Percentiles rank a stretch among this genome's conserved stretches.
Conservation (phyloP, 2,329 filamentous ascomycete species). For the Penicillium nordicum region DNA sequence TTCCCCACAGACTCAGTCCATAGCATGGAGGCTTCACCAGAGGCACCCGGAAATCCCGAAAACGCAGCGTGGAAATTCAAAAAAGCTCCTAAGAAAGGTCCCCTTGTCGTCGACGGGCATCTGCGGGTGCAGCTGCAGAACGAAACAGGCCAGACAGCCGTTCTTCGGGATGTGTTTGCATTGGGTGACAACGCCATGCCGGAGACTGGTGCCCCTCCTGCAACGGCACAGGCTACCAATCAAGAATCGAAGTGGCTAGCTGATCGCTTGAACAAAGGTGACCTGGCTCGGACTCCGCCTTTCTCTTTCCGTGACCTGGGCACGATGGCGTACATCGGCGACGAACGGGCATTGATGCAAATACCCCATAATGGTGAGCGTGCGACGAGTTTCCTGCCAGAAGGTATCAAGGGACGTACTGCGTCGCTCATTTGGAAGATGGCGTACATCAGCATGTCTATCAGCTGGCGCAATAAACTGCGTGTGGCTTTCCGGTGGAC, state of each 20-base stretch:
- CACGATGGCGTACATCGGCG: conserved; percentile 59
- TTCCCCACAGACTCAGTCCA: conserved; percentile 33
- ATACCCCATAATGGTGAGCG: conserved; percentile 31
- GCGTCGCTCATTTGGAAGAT: conserved; percentile 46
- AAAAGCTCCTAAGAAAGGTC: conserved; percentile 46
- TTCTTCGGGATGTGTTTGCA: conserved; percentile 53
- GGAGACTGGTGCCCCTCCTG: conserved; percentile 51
- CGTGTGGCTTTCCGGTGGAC: conserved; percentile 43
- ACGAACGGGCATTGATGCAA: conserved; percentile 57
- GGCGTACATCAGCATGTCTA: conserved; percentile 46
- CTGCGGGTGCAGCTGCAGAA: conserved; percentile 54
- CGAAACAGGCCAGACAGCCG: conserved; percentile 34
- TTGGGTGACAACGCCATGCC: conserved; percentile 57
- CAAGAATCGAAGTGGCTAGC: conserved; percentile 60
- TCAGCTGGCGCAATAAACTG: conserved; percentile 47
- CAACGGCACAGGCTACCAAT: conserved; percentile 58
- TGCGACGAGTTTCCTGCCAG: conserved; percentile 31
- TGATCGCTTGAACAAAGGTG: conserved; percentile 51
- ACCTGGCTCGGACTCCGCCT: conserved; percentile 31
- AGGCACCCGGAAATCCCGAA: conserved; percentile 6
- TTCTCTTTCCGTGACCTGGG: conserved; percentile 59
- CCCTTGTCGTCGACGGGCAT: conserved; percentile 55
- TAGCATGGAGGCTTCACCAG: conserved; percentile 20
- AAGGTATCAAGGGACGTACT: conserved; percentile 38
- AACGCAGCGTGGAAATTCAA: conserved; percentile 48